These are phyloP conservation scores for Yarrowia divulgata DNA, from an alignment of 805 yeast species.

Conservation along the genomic window DNA sequence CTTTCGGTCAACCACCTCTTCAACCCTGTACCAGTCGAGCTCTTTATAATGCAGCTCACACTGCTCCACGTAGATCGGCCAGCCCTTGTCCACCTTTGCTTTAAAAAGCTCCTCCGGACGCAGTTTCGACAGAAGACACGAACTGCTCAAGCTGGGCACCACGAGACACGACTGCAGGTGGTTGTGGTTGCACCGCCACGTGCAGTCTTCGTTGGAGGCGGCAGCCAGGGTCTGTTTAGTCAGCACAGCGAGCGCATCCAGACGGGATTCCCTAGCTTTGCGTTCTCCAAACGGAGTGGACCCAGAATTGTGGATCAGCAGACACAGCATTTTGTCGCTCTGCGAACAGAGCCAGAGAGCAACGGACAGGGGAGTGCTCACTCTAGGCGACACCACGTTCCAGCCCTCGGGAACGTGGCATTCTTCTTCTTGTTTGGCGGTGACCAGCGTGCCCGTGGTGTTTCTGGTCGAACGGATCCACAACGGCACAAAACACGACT, in stretches of 20 bases:
- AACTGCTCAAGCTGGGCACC: background rate
- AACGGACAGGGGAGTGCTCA: background rate
- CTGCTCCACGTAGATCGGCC: background rate
- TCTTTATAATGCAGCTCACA: background rate
- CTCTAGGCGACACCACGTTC: background rate
- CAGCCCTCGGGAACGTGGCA: constrained; percentile 19
- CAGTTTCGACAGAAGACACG: constrained; percentile 7
- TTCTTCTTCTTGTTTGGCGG: background rate
- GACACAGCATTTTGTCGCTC: constrained; percentile 9
- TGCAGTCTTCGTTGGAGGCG: background rate
- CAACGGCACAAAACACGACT: constrained; percentile 7
- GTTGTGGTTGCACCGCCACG: constrained; percentile 17
- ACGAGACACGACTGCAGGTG: constrained; percentile 6
- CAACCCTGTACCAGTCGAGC: background rate
- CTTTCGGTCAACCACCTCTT: background rate
- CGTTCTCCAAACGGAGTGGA: constrained; percentile 14
- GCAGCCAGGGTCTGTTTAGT: background rate
- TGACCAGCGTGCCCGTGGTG: constrained; percentile 17
- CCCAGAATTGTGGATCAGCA: constrained; percentile 21
- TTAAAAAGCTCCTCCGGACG: background rate
- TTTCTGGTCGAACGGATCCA: background rate
- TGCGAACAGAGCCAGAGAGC: constrained; percentile 2
- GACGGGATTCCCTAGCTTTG: background rate
- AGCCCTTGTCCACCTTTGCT: background rate
- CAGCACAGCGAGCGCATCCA: background rate